phyloP scores from a whole-genome alignment of 441 rosid species.

The Lepidium campestre region DNA sequence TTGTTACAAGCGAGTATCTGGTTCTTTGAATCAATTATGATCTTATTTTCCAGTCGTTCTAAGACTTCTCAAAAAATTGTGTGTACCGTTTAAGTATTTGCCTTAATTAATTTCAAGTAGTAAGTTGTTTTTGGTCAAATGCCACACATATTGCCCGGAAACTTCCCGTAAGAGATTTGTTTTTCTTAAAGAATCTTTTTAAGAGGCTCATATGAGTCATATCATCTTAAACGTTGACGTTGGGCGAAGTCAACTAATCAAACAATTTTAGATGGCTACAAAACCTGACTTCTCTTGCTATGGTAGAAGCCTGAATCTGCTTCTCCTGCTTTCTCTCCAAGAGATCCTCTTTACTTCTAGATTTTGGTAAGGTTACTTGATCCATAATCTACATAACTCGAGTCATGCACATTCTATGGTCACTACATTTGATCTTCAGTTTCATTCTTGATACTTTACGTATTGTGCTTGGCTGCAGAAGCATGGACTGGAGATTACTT shows the following conservation, averaged over 20 bases:
- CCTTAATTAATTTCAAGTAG: not conserved
- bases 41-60: not conserved
- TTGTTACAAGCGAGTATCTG: constrained; percentile 9
- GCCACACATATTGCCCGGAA: not conserved
- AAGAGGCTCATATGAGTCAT: too few species aligned
- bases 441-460: not conserved
- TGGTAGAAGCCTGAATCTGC: not conserved
- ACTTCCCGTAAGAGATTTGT: not conserved
- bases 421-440: not conserved
- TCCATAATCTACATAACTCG: not conserved
- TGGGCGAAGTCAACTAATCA: not conserved
- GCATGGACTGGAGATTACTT: constrained; percentile 24
- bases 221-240: not conserved
- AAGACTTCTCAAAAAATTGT: not conserved
- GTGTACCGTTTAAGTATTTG: not conserved
- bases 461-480: not conserved
- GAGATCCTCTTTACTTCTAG: not conserved
- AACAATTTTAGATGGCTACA: not conserved
- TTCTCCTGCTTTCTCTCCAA: not conserved
- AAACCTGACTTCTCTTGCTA: not conserved
- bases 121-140: not conserved
- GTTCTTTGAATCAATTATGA: not conserved
- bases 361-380: not conserved
- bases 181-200: too few species aligned
- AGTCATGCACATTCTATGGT: not conserved